phyloP scores from a whole-genome alignment of 768 basidiomycete species.

The Pisolithus microcarpus region DNA sequence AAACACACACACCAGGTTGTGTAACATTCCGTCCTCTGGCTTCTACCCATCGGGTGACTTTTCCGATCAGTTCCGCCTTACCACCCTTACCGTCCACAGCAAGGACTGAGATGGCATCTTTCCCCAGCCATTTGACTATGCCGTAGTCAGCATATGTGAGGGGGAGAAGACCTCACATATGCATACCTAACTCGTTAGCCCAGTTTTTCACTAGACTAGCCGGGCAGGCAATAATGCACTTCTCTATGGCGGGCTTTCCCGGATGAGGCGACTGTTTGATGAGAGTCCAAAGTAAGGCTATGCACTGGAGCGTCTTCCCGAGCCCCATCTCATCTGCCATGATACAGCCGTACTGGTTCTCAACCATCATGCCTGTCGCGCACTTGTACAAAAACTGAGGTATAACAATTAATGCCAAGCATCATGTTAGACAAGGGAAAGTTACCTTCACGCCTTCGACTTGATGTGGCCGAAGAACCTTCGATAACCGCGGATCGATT shows the following conservation, averaged over 20 bases:
- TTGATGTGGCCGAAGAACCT: conserved; percentile 93
- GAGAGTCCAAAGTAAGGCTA: conserved; percentile 90
- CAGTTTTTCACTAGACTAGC: conserved; percentile 96
- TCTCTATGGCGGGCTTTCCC: conserved; percentile 85
- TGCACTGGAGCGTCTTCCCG: conserved; percentile 95
- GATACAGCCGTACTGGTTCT: conserved; percentile 91
- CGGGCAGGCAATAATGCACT: conserved; percentile 96
- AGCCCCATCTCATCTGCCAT: conserved; percentile 99
- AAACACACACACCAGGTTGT: conserved; percentile 61
- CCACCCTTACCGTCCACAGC: conserved; percentile 91
- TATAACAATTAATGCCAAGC: conserved; percentile 1
- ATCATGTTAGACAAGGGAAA: conserved; percentile 1
- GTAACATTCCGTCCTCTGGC: conserved; percentile 86
- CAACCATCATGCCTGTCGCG: conserved; percentile 87
- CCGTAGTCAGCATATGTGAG: not conserved
- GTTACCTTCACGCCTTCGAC: conserved; percentile 93
- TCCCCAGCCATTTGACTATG: conserved; percentile 92
- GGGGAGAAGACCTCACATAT: not conserved
- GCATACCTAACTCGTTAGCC: conserved; percentile 89
- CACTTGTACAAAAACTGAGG: conserved; percentile 89
- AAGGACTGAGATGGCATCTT: conserved; percentile 71
- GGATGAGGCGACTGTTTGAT: conserved; percentile 91
- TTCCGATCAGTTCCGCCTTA: conserved; percentile 71
- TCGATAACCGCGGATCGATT: conserved; percentile 82
- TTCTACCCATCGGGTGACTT: conserved; percentile 83